Evolutionary conservation across 1,284 basidiomycete genomes (phyloP), one percentile per base, ranked within the genome.

Genomic region (Papiliotrema flavescens): DNA sequence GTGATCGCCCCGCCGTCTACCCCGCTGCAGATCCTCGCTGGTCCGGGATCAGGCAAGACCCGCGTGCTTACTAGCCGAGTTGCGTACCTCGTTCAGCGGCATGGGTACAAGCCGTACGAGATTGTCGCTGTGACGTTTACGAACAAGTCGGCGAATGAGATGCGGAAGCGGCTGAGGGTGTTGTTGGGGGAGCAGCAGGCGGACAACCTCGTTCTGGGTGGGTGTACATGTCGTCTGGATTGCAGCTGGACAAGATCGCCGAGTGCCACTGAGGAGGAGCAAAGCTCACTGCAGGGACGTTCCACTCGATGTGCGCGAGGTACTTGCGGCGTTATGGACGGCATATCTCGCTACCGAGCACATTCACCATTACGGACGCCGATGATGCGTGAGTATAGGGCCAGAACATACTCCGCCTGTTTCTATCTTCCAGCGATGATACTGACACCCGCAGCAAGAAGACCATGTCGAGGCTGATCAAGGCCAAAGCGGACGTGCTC

Each of bases 131-230:
- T 90, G 2, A 90, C 88, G 0, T 90, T 89, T 71, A 89, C 88
- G 5, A 92, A 92, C 79, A 92, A 93, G 75, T 90, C 91, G 3
- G 90, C 91, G 1, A 86, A 84, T 60, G 91, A 95, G 77, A 93
- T 95, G 91, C 82, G 83, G 56, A 80, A 84, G 59, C 81, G 92
- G 2, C 77, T 96, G 26, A 74, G 77, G 22, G 82, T 81, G 56
- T 77, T 94, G n/a, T 81, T 95, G 24, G 90, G 90, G 2, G 80
- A 82, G 43, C 74, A 82, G 22, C 70, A 73, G 7, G 87, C 86
- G 0, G 77, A 79, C 17, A 77, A 82, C 48, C 79, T 95, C 34
- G 81, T 85, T 9, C 75, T 84, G 20, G 83, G 82, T 73, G 60
- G 67, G 66, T 73, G 59, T 28, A 34, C 36, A n/a, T n/a, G n/a